Base-by-base conservation (phyloP, 345 rosid genomes). In the Eucalyptus cloeziana region DNA sequence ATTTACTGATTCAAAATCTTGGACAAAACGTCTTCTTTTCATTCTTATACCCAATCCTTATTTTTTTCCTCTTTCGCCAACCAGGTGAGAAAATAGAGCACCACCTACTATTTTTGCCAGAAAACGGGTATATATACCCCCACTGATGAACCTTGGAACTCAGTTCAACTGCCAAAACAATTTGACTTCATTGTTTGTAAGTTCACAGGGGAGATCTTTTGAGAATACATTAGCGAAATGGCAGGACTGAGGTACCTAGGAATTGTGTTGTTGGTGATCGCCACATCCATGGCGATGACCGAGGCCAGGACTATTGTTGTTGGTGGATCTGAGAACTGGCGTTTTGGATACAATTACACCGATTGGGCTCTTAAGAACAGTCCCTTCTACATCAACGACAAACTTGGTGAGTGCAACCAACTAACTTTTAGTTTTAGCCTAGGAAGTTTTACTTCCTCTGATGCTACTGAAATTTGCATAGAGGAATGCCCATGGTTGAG, bases 251-350 rank as follows among this genome's bases (percentile, higher is more conserved):
- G 47, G 27, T 21, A 76, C 7, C 5, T 30, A 11, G 83, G 83
- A 37, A 30, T 88, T 24, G 58, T 86, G 86, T 80, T 90, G 49
- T 88, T 89, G 19, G 79, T 58, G 27, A 86, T 86, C 7, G 86
- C 89, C 50, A 11, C 91, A n/a, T 62, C 87, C 40, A 30, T 88
- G 51, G 87, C 27, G 4, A 40, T 79, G 40, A 52, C 87, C 49
- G 89, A 91, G 86, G 91, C 92, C 86, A 87, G 60, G 81, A 89
- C 89, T 44, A 76, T 91, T 69, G 81, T 71, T 3, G 91, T 90
- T 8, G 92, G 92, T 22, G 92, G 91, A 40, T 80, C 89, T 13
- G 88, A 91, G 71, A 69, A 67, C 58, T 90, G 92, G 92, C 90
- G 56, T 58, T 89, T 60, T 13, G 91, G 91, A 40, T 88, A 88